A percentile compares a stretch with the other conserved stretches of the same genome.
Evolutionary conservation across 306 rosid genomes (phyloP).

Genomic region (Potentilla sterilis): DNA sequence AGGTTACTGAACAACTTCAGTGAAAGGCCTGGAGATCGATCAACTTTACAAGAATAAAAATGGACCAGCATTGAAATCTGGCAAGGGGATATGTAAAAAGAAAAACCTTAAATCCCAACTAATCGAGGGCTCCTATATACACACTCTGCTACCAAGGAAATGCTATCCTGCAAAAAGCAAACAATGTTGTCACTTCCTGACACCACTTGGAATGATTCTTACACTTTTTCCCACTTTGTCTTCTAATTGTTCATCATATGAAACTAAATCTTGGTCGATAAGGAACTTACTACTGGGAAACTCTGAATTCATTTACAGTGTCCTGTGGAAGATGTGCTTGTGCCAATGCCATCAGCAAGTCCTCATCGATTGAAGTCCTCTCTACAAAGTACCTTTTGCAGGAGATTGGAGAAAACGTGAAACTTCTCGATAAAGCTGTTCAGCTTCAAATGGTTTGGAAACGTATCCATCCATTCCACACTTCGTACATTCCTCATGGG

Average conservation of each 20-base stretch:
- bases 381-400: conserved; percentile 35
- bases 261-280: not conserved
- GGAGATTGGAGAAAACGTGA: conserved; percentile 56
- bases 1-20: conserved; percentile 7
- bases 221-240: not conserved
- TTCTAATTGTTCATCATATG: not conserved
- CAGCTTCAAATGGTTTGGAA: conserved; percentile 95
- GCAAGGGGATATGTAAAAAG: conserved; percentile 15
- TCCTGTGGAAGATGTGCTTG: conserved; percentile 25
- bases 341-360: conserved; percentile 26
- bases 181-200: conserved; percentile 6
- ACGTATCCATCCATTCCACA: conserved; percentile 95
- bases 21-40: conserved; percentile 20
- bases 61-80: conserved; percentile 40
- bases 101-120: conserved; percentile 26
- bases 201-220: not conserved
- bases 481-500: conserved; percentile 68
- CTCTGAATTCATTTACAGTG: conserved; percentile 34
- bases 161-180: conserved; percentile 30
- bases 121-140: conserved; percentile 49
- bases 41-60: conserved; percentile 38
- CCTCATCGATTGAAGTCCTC: conserved; percentile 26
- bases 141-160: conserved; percentile 46
- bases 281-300: conserved; percentile 56
- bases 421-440: conserved; percentile 86